Evolutionary conservation across 208 protist genomes (phyloP), one percentile per base, ranked within the genome.

Genomic region (Leishmania turanica): DNA sequence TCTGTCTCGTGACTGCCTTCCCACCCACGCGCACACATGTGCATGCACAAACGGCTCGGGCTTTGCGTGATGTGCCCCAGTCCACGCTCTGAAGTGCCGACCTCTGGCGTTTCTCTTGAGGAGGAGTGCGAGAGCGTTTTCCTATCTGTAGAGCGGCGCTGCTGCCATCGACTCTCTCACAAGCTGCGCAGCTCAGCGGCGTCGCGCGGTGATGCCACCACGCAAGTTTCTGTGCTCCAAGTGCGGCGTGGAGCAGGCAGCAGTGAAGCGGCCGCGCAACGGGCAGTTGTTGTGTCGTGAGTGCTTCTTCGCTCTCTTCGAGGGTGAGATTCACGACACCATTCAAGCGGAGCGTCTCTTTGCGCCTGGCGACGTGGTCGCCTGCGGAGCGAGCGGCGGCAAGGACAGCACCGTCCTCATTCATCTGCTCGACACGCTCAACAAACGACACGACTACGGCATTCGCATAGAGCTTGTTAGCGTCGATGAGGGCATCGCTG

Each of bases 401-500:
- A 99, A 99, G 81, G 98, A 99, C 85, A 99, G 97, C 73, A 99
- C 98, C 3, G 98, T 99, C 11, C 86, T 99, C 24, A 96, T 99
- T 40, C 92, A 99, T 82, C 90, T 99, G 11, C 82, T 99, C 82
- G 88, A 87, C 66, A 80, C 88, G 1, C 90, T 99, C 21, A 99
- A 99, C 82, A 88, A 92, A 34, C 92, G 93, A 19, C 80, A 99
- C 84, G 80, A 94, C 42, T 99, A 99, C 79, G 97, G 96, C 47
- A 81, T 99, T 34, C 85, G 98, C 49, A 80, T 99, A 54, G 88
- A 96, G 51, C 85, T 99, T 11, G 90, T 99, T 45, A 99, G 98
- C 78, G 95, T 99, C 74, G 99, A 99, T 84, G 99, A 99, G 84
- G 99, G 99, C 62, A 99, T 99, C 81, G 87, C 89, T 9, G 99